Evolutionary conservation across 1,284 basidiomycete species (phyloP).

Genomic region (Cryptococcus floricola): DNA sequence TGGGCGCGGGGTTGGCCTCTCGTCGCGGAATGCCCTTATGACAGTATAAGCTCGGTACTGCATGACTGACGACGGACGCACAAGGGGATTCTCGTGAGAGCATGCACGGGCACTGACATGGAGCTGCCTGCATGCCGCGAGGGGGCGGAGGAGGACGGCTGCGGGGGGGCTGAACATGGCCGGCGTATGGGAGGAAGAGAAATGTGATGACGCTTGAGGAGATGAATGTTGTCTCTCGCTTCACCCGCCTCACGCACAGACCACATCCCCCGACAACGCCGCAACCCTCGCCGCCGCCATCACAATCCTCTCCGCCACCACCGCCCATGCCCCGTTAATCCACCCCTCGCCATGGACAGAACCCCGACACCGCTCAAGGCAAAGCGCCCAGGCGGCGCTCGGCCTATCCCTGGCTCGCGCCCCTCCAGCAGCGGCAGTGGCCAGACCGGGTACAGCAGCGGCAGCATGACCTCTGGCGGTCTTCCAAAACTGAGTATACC

Average conservation of each 20-base stretch:
- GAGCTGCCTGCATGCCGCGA: background rate
- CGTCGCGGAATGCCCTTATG: conserved; percentile 44
- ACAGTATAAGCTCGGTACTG: background rate
- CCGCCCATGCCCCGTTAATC: background rate
- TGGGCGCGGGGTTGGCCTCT: conserved; percentile 44
- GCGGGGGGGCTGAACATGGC: background rate
- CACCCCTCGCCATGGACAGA: background rate
- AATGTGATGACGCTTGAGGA: background rate
- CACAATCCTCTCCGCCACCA: no score
- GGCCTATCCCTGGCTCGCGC: conserved; percentile 21
- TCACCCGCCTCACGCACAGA: background rate
- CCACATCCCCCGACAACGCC: no score
- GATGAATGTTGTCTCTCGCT: background rate
- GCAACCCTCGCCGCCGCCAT: no score
- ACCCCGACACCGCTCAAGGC: background rate
- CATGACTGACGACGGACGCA: conserved; percentile 5
- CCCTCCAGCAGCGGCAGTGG: conserved; percentile 2
- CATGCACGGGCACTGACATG: background rate
- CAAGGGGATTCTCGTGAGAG: conserved; percentile 44
- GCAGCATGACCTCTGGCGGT: background rate
- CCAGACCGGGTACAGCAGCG: background rate
- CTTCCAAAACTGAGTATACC: conserved; percentile 40
- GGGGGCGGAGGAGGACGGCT: background rate
- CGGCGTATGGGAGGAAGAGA: background rate
- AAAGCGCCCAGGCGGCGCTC: conserved; percentile 23